Evolutionary conservation across 495 filamentous ascomycete genomes (phyloP), one percentile per base, ranked within the genome.

Genomic region (Jackrogersella multiformis): DNA sequence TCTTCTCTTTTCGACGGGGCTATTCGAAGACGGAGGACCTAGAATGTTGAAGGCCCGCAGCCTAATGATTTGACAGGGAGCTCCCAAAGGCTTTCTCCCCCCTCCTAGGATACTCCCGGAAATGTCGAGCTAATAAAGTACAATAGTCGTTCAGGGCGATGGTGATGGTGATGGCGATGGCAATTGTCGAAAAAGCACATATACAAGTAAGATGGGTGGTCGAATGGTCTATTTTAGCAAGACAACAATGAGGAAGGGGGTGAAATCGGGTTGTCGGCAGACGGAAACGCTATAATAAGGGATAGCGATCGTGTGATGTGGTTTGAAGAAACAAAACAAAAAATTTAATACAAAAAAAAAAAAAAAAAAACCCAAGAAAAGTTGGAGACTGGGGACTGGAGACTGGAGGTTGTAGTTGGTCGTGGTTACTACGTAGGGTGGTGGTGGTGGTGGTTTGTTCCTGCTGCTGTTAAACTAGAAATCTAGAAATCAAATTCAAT

Each of bases 81-180:
- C 44, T 54, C 35, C 56, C 12, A 21, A 23, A 38, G 28, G n/a
- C 24, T 35, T 26, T 52, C 21, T 38, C 18, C 45, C 13, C 8
- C 16, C 1, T 8, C 59, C 46, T 59, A 55, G 54, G 55, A 32
- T 52, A 53, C 64, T 54, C 54, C 18, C 28, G 26, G 39, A 56
- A 56, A 49, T 9, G 30, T 21, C 24, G 53, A 30, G 2, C 30
- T 35, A 56, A 64, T 45, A 20, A 24, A 61, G 18, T 20, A 5
- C 12, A 9, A 55, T 41, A 55, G 26, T 55, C 32, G 52, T 55
- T 34, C n/a, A n/a, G n/a, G n/a, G n/a, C n/a, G n/a, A n/a, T n/a
- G n/a, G n/a, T n/a, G n/a, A n/a, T n/a, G n/a, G n/a, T n/a, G n/a
- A n/a, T n/a, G n/a, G 23, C 9, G 16, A 53, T 18, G 28, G 38